Base-by-base conservation (phyloP, 2,329 filamentous ascomycete genomes). In the Alternaria sp. region DNA sequence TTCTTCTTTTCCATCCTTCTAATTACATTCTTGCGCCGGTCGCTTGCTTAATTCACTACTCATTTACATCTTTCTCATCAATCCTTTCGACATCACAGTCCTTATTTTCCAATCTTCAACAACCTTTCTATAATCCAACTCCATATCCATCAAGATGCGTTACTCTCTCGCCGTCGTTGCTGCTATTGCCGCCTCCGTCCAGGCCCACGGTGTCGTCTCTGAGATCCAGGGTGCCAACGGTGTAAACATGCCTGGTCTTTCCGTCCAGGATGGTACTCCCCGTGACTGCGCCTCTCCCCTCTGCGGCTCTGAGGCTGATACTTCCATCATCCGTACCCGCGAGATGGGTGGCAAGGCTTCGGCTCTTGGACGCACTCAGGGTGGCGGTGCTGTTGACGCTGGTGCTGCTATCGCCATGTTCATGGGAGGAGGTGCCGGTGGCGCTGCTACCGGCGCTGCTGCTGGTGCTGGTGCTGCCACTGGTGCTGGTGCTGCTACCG, bases 301-400 rank as follows among this genome's bases (percentile, higher is more conserved):
- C 46, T 90, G 88, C 73, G 89, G 89, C 60, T 85, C 88, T n/a
- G 85, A 91, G 75, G 86, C 85, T 60, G 89, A 91, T 73, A 91
- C 89, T n/a, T 83, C 88, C 76, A 90, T 91, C 81, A 90, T 91
- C 78, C 86, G 88, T 38, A 78, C 85, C 62, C 78, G 81, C 12
- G 89, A 90, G 78, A 83, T 91, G 59, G 79, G 80, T 50, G 81
- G 79, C 69, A 81, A 84, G 67, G 87, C 86, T 36, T 83, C 82
- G 34, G 82, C 89, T 53, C 84, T 91, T n/a, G 89, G 89, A 68
- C 86, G 87, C 66, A 91, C 88, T 54, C 77, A 86, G 71, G 85
- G 83, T 61, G 85, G 84, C 53, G 85, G 84, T 54, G 87, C 88
- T 16, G 82, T 60, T 14, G 51, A 57, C 22, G 58, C 58, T 43